Conservation (phyloP, 192 early-diverging fungal species). For the Geranomyces michiganensis region DNA sequence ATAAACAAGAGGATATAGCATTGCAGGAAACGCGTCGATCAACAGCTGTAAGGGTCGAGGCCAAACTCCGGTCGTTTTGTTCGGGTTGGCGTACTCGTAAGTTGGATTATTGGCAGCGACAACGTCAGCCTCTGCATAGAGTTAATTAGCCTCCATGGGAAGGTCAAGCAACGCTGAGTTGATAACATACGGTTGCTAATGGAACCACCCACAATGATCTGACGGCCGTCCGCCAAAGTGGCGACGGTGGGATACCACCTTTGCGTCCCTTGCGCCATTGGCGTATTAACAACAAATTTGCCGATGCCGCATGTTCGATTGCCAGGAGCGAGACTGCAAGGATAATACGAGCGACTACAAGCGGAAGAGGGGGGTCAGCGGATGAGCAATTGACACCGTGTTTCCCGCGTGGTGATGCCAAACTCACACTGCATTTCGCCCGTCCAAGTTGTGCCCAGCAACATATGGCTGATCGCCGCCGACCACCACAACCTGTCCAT, state of each 20-base stretch:
- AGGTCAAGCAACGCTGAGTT: background rate
- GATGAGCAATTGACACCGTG: too few species aligned
- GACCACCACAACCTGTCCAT: constrained; percentile 42
- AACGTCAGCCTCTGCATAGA: constrained; percentile 16
- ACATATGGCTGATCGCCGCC: constrained; percentile 42
- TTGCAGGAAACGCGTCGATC: constrained; percentile 10
- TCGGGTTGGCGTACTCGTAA: constrained; percentile 44
- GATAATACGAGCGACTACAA: constrained; percentile 21
- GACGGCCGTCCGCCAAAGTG: constrained; percentile 9
- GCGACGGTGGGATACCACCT: constrained; percentile 47
- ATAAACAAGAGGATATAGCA: constrained; percentile 35
- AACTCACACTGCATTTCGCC: constrained; percentile 1
- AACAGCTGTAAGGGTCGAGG: background rate
- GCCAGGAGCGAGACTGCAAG: constrained; percentile 8
- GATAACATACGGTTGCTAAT: background rate
- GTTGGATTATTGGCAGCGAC: constrained; percentile 43
- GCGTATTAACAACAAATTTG: constrained; percentile 21
- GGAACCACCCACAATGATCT: constrained; percentile 27
- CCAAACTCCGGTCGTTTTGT: constrained; percentile 11
- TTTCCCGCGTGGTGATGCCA: too few species aligned
- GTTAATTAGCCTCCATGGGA: too few species aligned
- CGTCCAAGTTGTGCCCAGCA: constrained; percentile 1
- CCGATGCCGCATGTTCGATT: constrained; percentile 15
- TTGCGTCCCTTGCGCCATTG: constrained; percentile 28
- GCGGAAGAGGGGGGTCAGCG: background rate